phyloP scores from a whole-genome alignment of 164 flowering plant species.

The Dillenia suffruticosa region DNA sequence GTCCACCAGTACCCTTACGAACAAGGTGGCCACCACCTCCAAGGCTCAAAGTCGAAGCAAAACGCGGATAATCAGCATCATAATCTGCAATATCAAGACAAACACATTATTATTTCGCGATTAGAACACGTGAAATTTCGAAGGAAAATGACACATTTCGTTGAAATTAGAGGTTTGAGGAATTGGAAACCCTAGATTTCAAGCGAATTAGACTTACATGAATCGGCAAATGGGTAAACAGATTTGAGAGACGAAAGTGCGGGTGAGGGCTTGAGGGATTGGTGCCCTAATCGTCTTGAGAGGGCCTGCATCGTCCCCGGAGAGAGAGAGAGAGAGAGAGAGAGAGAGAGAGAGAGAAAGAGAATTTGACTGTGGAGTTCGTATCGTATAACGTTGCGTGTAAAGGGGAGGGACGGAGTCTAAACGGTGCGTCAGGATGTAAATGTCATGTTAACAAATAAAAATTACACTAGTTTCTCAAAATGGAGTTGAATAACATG shows the following conservation, averaged over 20 bases:
- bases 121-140: no score
- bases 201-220: constrained; percentile 22
- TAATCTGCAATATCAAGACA: constrained; percentile 31
- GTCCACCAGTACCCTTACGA: constrained; percentile 98
- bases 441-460: no score
- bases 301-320: constrained; percentile 58
- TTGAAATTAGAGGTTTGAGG: no score
- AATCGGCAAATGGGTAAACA: constrained; percentile 30
- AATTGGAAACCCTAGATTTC: neutral
- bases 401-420: no score
- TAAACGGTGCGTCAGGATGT: no score
- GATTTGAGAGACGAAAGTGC: constrained; percentile 42
- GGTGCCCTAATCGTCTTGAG: constrained; percentile 49
- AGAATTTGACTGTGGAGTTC: no score
- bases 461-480: no score
- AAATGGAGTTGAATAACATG: no score
- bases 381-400: no score
- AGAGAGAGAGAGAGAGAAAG: neutral
- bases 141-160: no score
- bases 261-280: constrained; percentile 20
- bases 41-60: constrained; percentile 54
- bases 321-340: constrained; percentile 3
- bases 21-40: constrained; percentile 69
- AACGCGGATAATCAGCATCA: constrained; percentile 58
- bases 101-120: no score